Percentiles rank a stretch among this genome's conserved stretches.
phyloP scores from a whole-genome alignment of 2,329 filamentous ascomycete species.

The Colletotrichum sansevieriae region DNA sequence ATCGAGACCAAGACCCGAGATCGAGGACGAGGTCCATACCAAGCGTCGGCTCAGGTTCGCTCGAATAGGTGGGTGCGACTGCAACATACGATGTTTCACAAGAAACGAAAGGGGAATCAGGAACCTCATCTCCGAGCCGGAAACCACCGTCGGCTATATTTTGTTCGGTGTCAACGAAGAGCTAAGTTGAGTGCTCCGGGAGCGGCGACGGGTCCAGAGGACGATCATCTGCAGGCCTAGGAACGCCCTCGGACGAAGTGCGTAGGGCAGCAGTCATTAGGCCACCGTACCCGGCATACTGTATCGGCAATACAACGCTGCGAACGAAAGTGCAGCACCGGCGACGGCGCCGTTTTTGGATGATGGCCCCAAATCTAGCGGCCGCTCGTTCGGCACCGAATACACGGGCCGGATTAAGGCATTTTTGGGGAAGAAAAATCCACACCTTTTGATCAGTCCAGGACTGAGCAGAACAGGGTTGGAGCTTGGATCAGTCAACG shows the following conservation, averaged over 20 bases:
- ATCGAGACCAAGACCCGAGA: not conserved
- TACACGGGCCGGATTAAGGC: slow-evolving; percentile 20
- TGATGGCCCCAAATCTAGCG: not conserved
- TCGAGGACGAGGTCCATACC: slow-evolving; percentile 11
- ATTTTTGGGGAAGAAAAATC: not conserved
- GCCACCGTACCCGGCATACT: slow-evolving; percentile 16
- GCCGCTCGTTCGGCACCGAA: slow-evolving; percentile 33
- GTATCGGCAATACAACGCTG: slow-evolving; percentile 31
- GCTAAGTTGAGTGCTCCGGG: slow-evolving; percentile 13
- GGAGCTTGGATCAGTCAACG: slow-evolving; percentile 3
- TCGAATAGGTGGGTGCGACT: slow-evolving; percentile 9
- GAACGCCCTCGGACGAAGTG: slow-evolving; percentile 31
- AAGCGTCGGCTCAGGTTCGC: not conserved
- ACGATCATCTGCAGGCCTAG: slow-evolving; percentile 33
- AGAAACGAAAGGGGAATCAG: not conserved
- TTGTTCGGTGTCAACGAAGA: slow-evolving; percentile 7
- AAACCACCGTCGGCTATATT: slow-evolving; percentile 13
- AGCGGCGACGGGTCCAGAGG: slow-evolving; percentile 23
- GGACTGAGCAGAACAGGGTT: not conserved
- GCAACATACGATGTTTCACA: slow-evolving; percentile 29
- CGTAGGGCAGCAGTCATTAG: slow-evolving; percentile 21
- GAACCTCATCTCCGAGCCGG: slow-evolving; percentile 3
- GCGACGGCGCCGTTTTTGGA: slow-evolving; percentile 32
- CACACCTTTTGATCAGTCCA: not conserved
- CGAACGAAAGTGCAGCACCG: slow-evolving; percentile 12